Evolutionary conservation across 164 flowering plant species (phyloP).

Genomic region (Chloranthus sessilifolius): DNA sequence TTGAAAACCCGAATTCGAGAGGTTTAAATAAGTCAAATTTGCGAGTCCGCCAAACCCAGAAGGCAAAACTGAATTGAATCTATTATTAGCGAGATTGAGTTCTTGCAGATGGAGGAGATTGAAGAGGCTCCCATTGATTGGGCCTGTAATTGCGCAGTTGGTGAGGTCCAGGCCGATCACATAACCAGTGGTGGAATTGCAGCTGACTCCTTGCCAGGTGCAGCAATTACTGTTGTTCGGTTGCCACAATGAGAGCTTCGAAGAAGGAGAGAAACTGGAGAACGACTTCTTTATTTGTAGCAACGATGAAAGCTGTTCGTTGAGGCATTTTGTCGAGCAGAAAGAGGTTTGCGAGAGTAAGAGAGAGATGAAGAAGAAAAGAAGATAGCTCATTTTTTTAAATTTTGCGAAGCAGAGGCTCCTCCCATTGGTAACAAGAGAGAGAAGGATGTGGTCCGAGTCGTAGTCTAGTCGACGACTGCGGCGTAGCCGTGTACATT

Average conservation of each 20-base stretch:
- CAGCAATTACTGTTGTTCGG: conserved; percentile 11
- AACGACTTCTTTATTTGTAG: neutral
- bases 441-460: too few relatives aligned
- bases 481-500: too few relatives aligned
- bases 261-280: neutral
- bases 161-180: conserved; percentile 12
- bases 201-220: conserved; percentile 11
- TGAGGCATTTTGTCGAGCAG: neutral
- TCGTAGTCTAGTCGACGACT: too few relatives aligned
- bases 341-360: neutral
- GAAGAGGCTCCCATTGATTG: conserved; percentile 5
- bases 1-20: neutral
- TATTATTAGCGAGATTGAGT: conserved; percentile 9
- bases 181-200: neutral
- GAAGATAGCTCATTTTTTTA: neutral
- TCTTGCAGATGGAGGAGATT: conserved; percentile 3
- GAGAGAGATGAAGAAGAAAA: neutral
- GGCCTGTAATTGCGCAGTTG: neutral
- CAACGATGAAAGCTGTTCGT: neutral
- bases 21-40: conserved; percentile 1
- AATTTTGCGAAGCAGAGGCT: too few relatives aligned
- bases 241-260: conserved; percentile 8
- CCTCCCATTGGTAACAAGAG: too few relatives aligned
- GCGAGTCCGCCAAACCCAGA: conserved; percentile 2
- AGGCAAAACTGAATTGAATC: neutral